Evolutionary conservation across 768 basidiomycete species (phyloP).

Genomic region (Collybia sordida): DNA sequence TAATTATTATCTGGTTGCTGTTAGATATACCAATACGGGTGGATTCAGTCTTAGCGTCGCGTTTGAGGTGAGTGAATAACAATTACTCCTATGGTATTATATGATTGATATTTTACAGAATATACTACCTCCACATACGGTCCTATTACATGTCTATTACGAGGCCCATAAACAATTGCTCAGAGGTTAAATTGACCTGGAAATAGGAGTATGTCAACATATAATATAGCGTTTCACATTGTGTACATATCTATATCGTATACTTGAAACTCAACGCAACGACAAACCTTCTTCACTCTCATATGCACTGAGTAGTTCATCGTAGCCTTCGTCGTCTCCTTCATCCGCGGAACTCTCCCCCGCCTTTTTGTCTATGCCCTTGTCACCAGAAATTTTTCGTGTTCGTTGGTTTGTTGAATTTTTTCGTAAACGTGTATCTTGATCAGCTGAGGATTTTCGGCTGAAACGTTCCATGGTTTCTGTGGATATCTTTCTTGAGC

Average conservation of each 20-base stretch:
- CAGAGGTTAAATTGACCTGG: conserved; percentile 6
- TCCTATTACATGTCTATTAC: conserved; percentile 59
- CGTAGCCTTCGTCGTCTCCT: conserved; percentile 77
- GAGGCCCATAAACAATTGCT: conserved; percentile 53
- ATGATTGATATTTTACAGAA: conserved; percentile 41
- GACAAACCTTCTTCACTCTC: conserved; percentile 64
- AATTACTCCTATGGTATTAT: neutral
- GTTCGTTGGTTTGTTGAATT: conserved; percentile 37
- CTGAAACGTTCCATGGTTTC: conserved; percentile 27
- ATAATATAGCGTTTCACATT: neutral
- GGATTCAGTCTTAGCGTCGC: conserved; percentile 47
- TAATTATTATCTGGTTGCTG: conserved; percentile 60
- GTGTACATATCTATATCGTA: neutral
- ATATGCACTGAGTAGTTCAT: conserved; percentile 77
- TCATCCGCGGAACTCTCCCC: conserved; percentile 72
- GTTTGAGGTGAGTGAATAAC: conserved; percentile 49
- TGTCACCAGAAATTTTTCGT: conserved; percentile 50
- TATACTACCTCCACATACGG: conserved; percentile 58
- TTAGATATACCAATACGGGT: conserved; percentile 31
- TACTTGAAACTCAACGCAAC: conserved; percentile 5
- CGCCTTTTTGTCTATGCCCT: conserved; percentile 32
- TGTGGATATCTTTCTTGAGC: conserved; percentile 40
- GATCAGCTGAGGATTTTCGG: conserved; percentile 34
- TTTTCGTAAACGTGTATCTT: conserved; percentile 42
- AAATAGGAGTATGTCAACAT: too few relatives aligned